A percentile compares a stretch with the other conserved stretches of the same genome.
These are phyloP conservation scores for Diaporthe sp. DNA, from an alignment of 2,329 filamentous ascomycete genomes.

Conservation along the genomic window DNA sequence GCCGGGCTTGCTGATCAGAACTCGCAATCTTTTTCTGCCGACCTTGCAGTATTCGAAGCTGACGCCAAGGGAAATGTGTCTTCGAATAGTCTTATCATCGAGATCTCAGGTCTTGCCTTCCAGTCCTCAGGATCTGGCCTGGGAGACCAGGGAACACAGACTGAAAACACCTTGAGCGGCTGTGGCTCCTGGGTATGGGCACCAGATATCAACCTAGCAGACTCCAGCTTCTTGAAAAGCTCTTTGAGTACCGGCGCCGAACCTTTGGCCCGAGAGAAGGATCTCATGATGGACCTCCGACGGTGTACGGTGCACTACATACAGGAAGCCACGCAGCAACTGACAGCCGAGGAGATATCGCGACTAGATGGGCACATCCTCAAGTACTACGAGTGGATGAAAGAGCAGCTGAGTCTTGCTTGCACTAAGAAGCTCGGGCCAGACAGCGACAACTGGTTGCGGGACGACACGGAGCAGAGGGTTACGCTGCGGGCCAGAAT, in stretches of 20 bases:
- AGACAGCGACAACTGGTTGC: not conserved
- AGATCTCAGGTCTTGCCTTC: not conserved
- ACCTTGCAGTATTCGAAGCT: not conserved
- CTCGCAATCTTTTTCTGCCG: not conserved
- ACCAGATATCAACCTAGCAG: not conserved
- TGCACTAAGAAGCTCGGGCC: no score
- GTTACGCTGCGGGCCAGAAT: not conserved
- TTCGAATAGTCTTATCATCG: not conserved
- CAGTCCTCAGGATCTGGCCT: not conserved
- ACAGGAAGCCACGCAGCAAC: not conserved
- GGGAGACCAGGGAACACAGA: not conserved
- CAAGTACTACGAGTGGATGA: not conserved
- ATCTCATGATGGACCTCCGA: not conserved
- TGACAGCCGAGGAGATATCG: not conserved
- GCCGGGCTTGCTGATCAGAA: not conserved
- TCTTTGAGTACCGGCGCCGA: not conserved
- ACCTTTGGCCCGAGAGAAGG: not conserved
- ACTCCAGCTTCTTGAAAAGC: not conserved
- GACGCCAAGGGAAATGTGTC: not conserved
- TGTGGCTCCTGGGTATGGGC: not conserved
- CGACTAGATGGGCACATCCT: not conserved
- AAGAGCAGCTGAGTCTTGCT: not conserved
- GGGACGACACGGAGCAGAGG: not conserved
- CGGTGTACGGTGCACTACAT: not conserved
- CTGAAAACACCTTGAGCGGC: not conserved